These are phyloP conservation scores for Termitomyces sp. DNA, from an alignment of 768 basidiomycete genomes.

Conservation along the genomic window DNA sequence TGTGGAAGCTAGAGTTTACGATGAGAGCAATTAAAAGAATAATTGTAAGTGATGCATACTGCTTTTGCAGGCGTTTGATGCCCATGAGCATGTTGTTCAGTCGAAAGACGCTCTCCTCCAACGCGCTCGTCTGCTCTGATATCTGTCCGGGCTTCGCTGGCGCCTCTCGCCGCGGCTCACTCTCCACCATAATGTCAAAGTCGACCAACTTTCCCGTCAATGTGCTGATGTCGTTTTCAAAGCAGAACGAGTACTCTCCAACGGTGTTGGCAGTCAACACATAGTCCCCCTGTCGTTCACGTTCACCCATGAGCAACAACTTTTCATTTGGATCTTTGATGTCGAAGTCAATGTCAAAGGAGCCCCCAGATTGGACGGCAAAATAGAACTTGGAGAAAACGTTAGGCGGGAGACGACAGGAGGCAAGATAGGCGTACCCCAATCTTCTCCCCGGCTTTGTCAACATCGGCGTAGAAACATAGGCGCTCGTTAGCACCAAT, in stretches of 20 bases:
- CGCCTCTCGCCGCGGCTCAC: constrained; percentile 86
- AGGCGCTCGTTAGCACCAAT: constrained; percentile 76
- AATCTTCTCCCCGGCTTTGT: constrained; percentile 92
- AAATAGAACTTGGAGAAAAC: constrained; percentile 80
- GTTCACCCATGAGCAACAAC: constrained; percentile 79
- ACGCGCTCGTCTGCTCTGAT: constrained; percentile 84
- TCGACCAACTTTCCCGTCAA: constrained; percentile 93
- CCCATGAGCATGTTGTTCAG: constrained; percentile 83
- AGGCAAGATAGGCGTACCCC: constrained; percentile 49
- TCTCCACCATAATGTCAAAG: constrained; percentile 98
- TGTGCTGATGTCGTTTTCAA: constrained; percentile 96
- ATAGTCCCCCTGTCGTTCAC: constrained; percentile 95
- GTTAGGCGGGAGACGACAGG: constrained; percentile 6
- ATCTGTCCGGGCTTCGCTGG: constrained; percentile 88
- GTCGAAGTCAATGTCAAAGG: constrained; percentile 94
- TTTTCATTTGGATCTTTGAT: constrained; percentile 90
- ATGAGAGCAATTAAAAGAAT: not conserved
- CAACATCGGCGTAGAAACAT: constrained; percentile 96
- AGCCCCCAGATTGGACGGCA: constrained; percentile 97
- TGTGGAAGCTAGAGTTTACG: constrained; percentile 70
- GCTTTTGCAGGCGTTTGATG: constrained; percentile 91
- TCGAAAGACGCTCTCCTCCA: constrained; percentile 95
- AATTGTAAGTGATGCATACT: constrained; percentile 50
- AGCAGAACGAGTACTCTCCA: constrained; percentile 95
- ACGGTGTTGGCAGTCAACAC: constrained; percentile 91